Evolutionary conservation across 2,329 filamentous ascomycete genomes (phyloP).

Genomic region (Tolypocladium amazonense): DNA sequence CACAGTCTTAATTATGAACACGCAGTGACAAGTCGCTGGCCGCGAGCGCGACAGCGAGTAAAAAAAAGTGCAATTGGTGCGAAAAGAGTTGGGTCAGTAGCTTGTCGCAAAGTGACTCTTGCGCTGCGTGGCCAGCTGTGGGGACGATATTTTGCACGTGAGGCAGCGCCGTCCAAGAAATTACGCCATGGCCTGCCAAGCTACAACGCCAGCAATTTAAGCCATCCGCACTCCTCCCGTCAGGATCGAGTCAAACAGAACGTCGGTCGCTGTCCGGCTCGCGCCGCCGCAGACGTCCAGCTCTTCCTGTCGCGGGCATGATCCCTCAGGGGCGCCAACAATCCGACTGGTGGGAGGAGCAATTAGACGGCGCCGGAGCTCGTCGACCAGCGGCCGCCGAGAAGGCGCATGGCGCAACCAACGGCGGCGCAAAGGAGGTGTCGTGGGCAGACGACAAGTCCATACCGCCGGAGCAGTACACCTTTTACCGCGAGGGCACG

Average conservation of each 20-base stretch:
- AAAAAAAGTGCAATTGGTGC: no score
- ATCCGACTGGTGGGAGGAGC: neutral
- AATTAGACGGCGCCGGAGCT: neutral
- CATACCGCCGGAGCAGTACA: constrained; percentile 14
- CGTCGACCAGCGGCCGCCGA: neutral
- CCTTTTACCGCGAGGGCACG: constrained; percentile 30
- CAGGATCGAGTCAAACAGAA: neutral
- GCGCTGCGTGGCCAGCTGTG: neutral
- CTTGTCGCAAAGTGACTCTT: neutral
- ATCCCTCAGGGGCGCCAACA: neutral
- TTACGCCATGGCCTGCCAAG: neutral
- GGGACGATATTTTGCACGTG: neutral
- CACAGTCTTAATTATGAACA: no score
- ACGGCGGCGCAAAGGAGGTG: neutral
- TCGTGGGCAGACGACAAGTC: neutral
- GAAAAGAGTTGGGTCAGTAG: neutral
- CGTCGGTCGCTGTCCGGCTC: neutral
- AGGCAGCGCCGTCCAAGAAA: neutral
- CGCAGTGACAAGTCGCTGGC: no score
- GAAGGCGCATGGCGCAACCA: neutral
- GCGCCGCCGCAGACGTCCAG: neutral
- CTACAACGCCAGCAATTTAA: neutral
- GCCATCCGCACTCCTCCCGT: neutral
- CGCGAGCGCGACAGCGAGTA: no score
- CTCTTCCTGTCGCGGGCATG: neutral